A percentile compares a stretch with the other conserved stretches of the same genome.
Conservation (phyloP, 257 asterid genomes). For the Rubia yunnanensis region DNA sequence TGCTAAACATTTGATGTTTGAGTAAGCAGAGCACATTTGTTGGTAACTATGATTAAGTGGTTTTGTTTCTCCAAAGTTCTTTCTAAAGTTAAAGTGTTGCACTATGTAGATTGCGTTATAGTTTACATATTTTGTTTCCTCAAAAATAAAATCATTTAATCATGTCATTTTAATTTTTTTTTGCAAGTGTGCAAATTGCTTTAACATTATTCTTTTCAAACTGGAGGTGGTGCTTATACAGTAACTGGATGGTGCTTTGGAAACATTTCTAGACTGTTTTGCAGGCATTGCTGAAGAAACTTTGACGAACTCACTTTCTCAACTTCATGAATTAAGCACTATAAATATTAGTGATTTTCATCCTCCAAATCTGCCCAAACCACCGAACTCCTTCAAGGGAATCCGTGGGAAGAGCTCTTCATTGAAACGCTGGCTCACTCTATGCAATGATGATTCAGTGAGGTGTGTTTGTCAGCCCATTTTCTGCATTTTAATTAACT, state of each 20-base stretch:
- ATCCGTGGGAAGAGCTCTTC: conserved; percentile 71
- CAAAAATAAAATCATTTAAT: too few species aligned
- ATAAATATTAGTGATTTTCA: conserved; percentile 47
- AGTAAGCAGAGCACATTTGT: too few species aligned
- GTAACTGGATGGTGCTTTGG: conserved; percentile 7
- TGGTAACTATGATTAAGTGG: not conserved
- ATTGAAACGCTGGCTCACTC: conserved; percentile 78
- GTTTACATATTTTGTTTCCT: too few species aligned
- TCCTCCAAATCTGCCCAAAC: conserved; percentile 63
- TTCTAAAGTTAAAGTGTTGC: not conserved
- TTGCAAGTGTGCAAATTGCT: too few species aligned
- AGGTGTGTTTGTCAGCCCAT: conserved; percentile 28
- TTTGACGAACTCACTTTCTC: conserved; percentile 47
- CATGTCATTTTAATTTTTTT: not conserved
- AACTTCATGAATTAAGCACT: conserved; percentile 31
- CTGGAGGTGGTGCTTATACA: not conserved
- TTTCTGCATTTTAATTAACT: not conserved
- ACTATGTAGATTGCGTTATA: not conserved
- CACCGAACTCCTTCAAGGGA: conserved; percentile 75
- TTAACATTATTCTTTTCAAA: too few species aligned
- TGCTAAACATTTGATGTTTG: not conserved
- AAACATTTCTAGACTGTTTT: conserved; percentile 50
- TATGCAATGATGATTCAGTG: conserved; percentile 75
- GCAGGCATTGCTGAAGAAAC: conserved; percentile 57
- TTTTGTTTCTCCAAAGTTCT: not conserved